Evolutionary conservation across 2,329 filamentous ascomycete species (phyloP), one percentile per base, ranked within the genome.

Genomic region (Bipolaris zeicola): DNA sequence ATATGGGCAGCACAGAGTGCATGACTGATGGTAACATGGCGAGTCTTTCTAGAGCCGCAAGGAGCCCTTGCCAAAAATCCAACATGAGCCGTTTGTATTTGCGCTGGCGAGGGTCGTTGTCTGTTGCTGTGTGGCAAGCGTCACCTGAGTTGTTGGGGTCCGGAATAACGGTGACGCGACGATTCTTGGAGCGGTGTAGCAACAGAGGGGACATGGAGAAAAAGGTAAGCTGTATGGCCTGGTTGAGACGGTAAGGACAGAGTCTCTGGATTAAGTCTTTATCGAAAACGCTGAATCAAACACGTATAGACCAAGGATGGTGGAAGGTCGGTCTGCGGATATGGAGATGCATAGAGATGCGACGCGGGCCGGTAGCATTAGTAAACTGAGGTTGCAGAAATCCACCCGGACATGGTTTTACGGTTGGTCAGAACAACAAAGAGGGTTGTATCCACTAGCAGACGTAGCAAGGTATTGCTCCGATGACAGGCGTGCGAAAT

Each of bases 11-110:
- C 43, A 75, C 65, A 16, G 74, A 69, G 58, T 77, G 74, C 48
- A 77, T 65, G 18, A 78, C 62, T 33, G 76, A 76, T 54, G 76
- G 72, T 28, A 77, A 64, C 76, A 78, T 77, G 68, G 68, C 66
- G 70, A 77, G 65, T 39, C 71, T 67, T 58, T 76, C 73, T 8
- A 77, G 67, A 66, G 74, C 73, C 58, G 70, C 66, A 36, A 75
- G 65, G 37, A 78, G 65, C 62, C 71, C 65, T 63, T 76, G 69
- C 75, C 75, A 77, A 47, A 77, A 72, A 60, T 76, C 73, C 57
- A 76, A 66, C 74, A 77, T 76, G 64, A 63, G 66, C 67, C 67
- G 68, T 65, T 67, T 71, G 65, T 69, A 70, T 63, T 69, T 66
- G 60, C 67, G 67, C 58, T 60, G 61, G n/a, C 57, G 51, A 33